phyloP scores from a whole-genome alignment of 768 basidiomycete genomes.

The Boletus reticuloceps region DNA sequence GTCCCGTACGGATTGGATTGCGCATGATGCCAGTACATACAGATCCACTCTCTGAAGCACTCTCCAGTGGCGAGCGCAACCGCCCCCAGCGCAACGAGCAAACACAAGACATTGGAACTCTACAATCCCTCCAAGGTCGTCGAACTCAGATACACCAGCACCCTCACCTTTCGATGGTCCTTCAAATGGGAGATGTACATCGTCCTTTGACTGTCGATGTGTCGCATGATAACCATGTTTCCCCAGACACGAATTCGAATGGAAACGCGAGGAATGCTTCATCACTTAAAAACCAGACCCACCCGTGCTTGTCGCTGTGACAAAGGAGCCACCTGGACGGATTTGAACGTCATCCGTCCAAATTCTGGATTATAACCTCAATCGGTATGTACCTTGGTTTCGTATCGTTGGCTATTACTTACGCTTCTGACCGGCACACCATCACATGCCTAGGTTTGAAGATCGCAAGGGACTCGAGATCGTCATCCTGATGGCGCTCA shows the following conservation, averaged over 20 bases:
- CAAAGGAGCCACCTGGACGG: slow-evolving; percentile 68
- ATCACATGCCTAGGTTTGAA: slow-evolving; percentile 52
- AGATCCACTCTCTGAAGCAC: slow-evolving; percentile 73
- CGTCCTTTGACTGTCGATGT: neutral
- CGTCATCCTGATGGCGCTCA: slow-evolving; percentile 67
- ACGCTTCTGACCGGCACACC: neutral
- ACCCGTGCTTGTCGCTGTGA: slow-evolving; percentile 79
- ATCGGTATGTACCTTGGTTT: slow-evolving; percentile 49
- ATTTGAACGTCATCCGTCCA: slow-evolving; percentile 67
- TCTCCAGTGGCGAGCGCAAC: slow-evolving; percentile 70
- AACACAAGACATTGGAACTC: slow-evolving; percentile 72
- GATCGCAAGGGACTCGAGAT: slow-evolving; percentile 88
- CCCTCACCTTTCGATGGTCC: slow-evolving; percentile 69
- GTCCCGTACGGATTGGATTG: too few species aligned
- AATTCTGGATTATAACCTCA: slow-evolving; percentile 81
- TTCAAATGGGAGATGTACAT: slow-evolving; percentile 85
- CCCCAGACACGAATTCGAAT: slow-evolving; percentile 75
- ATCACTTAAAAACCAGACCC: slow-evolving; percentile 85
- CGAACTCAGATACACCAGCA: slow-evolving; percentile 73
- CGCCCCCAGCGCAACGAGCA: slow-evolving; percentile 62
- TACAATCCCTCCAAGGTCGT: slow-evolving; percentile 69
- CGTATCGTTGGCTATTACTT: neutral
- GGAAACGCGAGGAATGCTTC: slow-evolving; percentile 82
- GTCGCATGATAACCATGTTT: neutral
- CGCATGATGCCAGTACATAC: too few species aligned